These are phyloP conservation scores for Luffa acutangula DNA, from an alignment of 306 rosid genomes.

Conservation along the genomic window DNA sequence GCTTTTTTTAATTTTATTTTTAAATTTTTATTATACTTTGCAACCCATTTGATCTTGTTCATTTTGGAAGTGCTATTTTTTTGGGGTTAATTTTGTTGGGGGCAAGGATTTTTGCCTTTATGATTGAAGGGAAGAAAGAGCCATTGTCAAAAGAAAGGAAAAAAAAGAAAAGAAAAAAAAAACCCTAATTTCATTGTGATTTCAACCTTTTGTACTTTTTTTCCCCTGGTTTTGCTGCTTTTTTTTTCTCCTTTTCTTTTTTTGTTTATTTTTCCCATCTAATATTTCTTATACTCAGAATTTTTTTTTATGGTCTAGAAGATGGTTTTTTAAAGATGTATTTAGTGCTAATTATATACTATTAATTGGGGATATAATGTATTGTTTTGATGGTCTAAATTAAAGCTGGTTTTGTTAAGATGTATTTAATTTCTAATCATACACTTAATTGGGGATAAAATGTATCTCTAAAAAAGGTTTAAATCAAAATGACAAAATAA, in stretches of 20 bases:
- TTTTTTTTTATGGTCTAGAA: not conserved
- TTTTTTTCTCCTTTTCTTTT: not conserved
- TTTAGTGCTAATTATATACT: not conserved
- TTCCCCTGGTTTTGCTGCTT: not conserved
- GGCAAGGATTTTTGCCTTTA: not conserved
- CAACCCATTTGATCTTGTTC: not conserved
- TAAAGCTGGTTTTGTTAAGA: not conserved
- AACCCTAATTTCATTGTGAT: slow-evolving; percentile 2
- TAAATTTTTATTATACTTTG: not conserved
- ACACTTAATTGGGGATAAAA: not conserved
- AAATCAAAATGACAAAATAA: not conserved
- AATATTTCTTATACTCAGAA: not conserved
- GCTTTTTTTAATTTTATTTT: not conserved
- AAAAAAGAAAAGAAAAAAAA: not conserved
- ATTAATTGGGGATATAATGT: not conserved
- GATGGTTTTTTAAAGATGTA: not conserved
- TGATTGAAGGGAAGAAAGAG: not conserved
- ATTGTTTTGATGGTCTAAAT: not conserved
- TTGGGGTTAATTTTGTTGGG: not conserved
- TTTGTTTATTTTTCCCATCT: not conserved
- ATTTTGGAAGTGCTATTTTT: not conserved
- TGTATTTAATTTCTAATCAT: not conserved
- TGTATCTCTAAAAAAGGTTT: not conserved
- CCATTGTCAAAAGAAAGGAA: not conserved
- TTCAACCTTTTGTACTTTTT: not conserved